These are phyloP conservation scores for Fusarium begoniae DNA, from an alignment of 2,329 filamentous ascomycete species.

Conservation along the genomic window DNA sequence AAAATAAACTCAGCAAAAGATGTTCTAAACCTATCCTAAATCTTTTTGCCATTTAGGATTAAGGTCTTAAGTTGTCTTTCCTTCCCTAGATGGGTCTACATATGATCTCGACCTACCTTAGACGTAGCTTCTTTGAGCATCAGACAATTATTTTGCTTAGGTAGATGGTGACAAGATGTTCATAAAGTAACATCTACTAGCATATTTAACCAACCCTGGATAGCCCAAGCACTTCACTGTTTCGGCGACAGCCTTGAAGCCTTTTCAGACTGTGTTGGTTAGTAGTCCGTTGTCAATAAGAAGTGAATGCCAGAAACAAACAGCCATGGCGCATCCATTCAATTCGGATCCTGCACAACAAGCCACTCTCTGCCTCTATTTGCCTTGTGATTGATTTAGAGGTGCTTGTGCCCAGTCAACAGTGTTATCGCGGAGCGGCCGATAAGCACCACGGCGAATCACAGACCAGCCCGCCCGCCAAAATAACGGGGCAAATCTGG, in stretches of 20 bases:
- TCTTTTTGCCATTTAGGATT: too few species aligned
- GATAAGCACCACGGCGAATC: constrained; percentile 43
- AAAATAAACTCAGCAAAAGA: too few species aligned
- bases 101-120: not conserved
- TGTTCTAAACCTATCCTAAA: too few species aligned
- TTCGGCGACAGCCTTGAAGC: not conserved
- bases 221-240: not conserved
- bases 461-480: constrained; percentile 18
- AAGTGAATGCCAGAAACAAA: not conserved
- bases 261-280: not conserved
- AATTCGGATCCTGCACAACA: not conserved
- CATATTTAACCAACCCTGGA: not conserved
- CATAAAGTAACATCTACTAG: not conserved
- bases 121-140: not conserved
- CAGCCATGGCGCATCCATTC: not conserved
- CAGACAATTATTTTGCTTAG: not conserved
- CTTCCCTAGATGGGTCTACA: not conserved
- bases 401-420: constrained; percentile 23
- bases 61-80: too few species aligned
- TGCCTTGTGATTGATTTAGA: not conserved
- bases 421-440: constrained; percentile 33
- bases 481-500: constrained; percentile 28
- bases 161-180: not conserved
- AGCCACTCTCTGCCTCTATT: not conserved
- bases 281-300: not conserved